Evolutionary conservation across 305 asterid species (phyloP), one percentile per base, ranked within the genome.

Genomic region (Striga hermonthica): DNA sequence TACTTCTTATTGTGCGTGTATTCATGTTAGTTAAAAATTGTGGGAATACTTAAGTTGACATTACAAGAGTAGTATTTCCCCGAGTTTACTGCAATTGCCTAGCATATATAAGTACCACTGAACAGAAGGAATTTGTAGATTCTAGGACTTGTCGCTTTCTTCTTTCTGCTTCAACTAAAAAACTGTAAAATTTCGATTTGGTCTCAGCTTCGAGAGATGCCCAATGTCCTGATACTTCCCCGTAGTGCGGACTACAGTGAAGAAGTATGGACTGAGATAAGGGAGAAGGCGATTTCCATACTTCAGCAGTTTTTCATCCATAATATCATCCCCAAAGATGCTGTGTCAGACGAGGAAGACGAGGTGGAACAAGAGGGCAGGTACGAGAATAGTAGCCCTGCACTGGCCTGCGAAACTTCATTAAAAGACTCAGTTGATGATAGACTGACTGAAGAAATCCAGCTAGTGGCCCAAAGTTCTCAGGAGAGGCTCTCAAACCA

Each of bases 201-300:
- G 44, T 74, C 72, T 77, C 84, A 94, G 99, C 79, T 94, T 36
- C 78, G 95, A 77, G 99, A 94, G 88, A 94, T 91, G 98, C 98
- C 99, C 81, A 94, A 94, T 79, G 99, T 91, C 59, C 83, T 94
- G 81, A 83, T 94, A 72, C 99, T 94, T 80, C 99, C 99, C 31
- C 89, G 89, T 38, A 90, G 98, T 80, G 99, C 99, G 15, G 99
- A 94, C 82, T 94, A 88, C 66, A 94, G 99, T 83, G 99, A 94
- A 85, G 99, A 94, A 84, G 99, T 89, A 50, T 94, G 98, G 99
- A 84, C 87, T 88, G 99, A 94, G 82, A 94, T 94, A 66, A 85
- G 98, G 80, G 98, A 94, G 80, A 94, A 91, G 72, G 78, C 95
- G 39, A 75, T 89, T 73, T 81, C 91, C 64, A 83, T 89, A 68